Evolutionary conservation across 164 flowering plant species (phyloP), one percentile per base, ranked within the genome.

Genomic region (grape (Vitis vinifera)): DNA sequence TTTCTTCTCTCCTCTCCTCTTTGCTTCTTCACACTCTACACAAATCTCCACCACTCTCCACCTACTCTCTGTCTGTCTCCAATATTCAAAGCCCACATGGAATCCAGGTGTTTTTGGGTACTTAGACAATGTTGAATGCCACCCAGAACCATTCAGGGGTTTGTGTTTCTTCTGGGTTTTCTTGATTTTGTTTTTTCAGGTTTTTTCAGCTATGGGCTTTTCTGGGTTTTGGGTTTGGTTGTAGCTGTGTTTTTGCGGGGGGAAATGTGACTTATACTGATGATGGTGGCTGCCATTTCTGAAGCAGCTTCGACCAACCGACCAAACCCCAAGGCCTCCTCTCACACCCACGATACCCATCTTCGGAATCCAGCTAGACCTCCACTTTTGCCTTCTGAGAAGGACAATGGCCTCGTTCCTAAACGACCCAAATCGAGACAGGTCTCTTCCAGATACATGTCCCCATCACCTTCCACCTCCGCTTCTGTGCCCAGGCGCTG

Each of bases 281-380:
- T 81, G 74, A 88, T 91, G 98, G 91, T 91, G 82, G 92, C 91
- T 79, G 89, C 93, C 53, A 67, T 87, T 76, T 78, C 90, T 63
- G 83, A 66, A 62, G 76, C 75, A 29, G 60, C 77, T 37, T 37
- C 44, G 44, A 37, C 44, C 44, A 37, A 71, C 67, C 69, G 59
- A 11, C 75, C 70, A 61, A 74, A 66, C 65, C 76, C 72, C 66
- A 75, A 68, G 55, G 63, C 63, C 63, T 68, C 64, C 29, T 71
- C 70, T 15, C 67, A 63, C 27, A 55, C 8, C 60, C 10, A 4
- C 60, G 60, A 57, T 4, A 19, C 52, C 52, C 60, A 62, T 47
- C 44, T 31, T 9, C 52, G 12, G 58, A 68, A 62, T 66, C 66
- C 53, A 62, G 16, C 69, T 19, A 74, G 88, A 30, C 79, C 86